Evolutionary conservation across 768 basidiomycete species (phyloP), one percentile per base, ranked within the genome.

Genomic region (Exsudoporus frostii): DNA sequence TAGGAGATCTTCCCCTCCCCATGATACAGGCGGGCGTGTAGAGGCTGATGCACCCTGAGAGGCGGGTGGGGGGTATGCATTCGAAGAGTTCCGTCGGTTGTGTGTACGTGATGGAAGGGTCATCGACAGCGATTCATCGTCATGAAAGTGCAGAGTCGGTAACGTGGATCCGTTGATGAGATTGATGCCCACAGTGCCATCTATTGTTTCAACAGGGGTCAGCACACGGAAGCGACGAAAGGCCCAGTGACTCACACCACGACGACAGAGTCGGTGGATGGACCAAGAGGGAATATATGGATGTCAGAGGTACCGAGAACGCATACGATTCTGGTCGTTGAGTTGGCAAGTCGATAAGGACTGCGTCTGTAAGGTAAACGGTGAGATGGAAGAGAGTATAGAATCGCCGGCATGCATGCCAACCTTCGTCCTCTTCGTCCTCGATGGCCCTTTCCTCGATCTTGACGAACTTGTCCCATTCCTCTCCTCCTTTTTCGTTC

Each of bases 101-200:
- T 63, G 78, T 30, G 49, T 13, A 62, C 53, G 83, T 58, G 65
- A 65, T 11, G 69, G 64, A 48, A 82, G 69, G 3, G 81, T 81
- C 66, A 85, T 83, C 5, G 93, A 94, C 30, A 82, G 82, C 0
- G 93, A 95, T 69, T 98, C 95, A 61, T 98, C 95, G 65, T 98
- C 97, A 69, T 98, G 97, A 70, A 98, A 98, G 70, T 94, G 84
- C 3, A 99, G 80, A 1, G 90, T 92, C 0, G 94, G 92, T 0
- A 97, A 78, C 1, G 93, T 90, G 45, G 87, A 83, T 29, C 89
- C 88, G 59, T 84, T 90, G 58, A 86, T 90, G 52, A 92, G 85
- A 68, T 96, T 96, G 55, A 98, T 83, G 36, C 85, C 90, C 56
- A 95, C 81, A 19, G 89, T 88, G 6, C 94, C 94, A 65, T 94